Evolutionary conservation across 148 eudicot species (phyloP).

Genomic region (Rhododendron molle): DNA sequence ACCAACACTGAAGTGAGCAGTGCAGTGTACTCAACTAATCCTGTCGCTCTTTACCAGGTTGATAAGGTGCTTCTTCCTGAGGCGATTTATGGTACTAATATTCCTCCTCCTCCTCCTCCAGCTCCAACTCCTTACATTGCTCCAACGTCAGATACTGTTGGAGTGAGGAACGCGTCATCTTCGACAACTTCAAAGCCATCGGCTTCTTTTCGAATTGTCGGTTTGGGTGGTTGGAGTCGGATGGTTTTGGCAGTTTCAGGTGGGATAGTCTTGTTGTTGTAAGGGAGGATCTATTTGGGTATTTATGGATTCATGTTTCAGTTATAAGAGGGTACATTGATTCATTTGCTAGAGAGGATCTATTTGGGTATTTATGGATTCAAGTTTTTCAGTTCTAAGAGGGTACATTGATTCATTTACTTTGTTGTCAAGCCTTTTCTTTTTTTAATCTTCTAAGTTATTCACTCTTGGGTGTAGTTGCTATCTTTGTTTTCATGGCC

Average conservation of each 20-base stretch:
- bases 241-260: conserved; percentile 38
- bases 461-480: conserved; percentile 3
- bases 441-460: conserved; percentile 10
- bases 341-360: conserved; percentile 27
- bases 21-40: conserved; percentile 58
- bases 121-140: conserved; percentile 62
- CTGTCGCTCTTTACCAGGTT: conserved; percentile 70
- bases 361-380: conserved; percentile 22
- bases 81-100: conserved; percentile 81
- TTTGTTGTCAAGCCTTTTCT: conserved; percentile 23
- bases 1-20: conserved; percentile 63
- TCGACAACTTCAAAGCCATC: conserved; percentile 32
- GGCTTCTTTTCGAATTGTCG: conserved; percentile 12
- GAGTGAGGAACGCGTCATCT: conserved; percentile 17
- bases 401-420: conserved; percentile 28
- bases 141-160: conserved; percentile 46
- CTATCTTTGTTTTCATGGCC: conserved; percentile 2
- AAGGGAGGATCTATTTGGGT: conserved; percentile 14
- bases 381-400: conserved; percentile 14
- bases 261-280: conserved; percentile 35
- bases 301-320: conserved; percentile 24
- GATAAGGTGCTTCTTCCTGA: conserved; percentile 79
- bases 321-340: conserved; percentile 16
- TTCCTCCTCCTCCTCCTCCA: conserved; percentile 84
- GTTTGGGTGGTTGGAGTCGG: conserved; percentile 27